Evolutionary conservation across 2,329 filamentous ascomycete genomes (phyloP).

Genomic region (Didymella glomerata): DNA sequence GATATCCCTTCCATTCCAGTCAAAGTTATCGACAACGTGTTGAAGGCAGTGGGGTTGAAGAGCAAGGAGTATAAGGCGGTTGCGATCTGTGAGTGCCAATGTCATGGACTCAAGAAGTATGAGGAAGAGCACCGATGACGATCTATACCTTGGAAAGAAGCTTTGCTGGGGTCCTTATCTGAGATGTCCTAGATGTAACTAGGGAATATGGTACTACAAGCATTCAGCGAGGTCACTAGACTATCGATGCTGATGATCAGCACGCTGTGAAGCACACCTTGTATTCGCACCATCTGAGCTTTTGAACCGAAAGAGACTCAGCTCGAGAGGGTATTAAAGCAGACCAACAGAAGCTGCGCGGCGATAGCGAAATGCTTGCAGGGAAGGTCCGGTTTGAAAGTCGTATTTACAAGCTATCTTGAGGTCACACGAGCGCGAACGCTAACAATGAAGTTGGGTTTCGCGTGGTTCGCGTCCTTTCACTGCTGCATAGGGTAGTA

Average conservation of each 20-base stretch:
- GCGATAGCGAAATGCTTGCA: too few species aligned
- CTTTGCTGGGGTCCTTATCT: not conserved
- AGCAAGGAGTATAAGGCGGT: not conserved
- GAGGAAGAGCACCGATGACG: not conserved
- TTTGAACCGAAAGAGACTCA: not conserved
- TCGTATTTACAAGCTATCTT: not conserved
- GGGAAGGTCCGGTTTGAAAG: not conserved
- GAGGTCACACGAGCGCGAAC: not conserved
- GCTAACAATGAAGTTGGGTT: not conserved
- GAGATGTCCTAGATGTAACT: not conserved
- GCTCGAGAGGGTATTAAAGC: not conserved
- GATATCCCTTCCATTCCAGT: not conserved
- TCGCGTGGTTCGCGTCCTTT: conserved; percentile 4
- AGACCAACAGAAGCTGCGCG: not conserved
- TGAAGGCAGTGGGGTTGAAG: not conserved
- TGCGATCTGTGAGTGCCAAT: not conserved
- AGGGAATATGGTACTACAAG: not conserved
- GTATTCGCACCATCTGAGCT: too few species aligned
- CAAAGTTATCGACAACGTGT: not conserved
- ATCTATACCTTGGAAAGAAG: too few species aligned
- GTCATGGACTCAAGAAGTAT: not conserved
- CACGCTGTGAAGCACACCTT: too few species aligned
- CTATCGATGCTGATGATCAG: too few species aligned
- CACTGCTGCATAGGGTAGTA: conserved; percentile 1
- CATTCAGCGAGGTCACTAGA: too few species aligned